Evolutionary conservation across 2,329 filamentous ascomycete genomes (phyloP).

Genomic region (Pseudovirgaria hyperparasitica): DNA sequence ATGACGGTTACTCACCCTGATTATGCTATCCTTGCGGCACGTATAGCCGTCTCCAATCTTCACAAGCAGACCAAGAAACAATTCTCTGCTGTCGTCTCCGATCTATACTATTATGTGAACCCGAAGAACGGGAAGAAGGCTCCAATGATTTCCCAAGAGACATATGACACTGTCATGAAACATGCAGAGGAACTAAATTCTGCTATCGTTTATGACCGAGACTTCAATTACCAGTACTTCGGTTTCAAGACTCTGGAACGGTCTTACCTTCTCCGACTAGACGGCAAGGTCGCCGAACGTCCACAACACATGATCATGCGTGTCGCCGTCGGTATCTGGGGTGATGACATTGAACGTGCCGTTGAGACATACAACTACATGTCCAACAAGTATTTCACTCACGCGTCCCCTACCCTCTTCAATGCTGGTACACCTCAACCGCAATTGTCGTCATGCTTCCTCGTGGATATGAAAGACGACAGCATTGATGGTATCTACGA

Average conservation of each 20-base stretch:
- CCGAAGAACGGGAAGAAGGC: slow-evolving; percentile 73
- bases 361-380: slow-evolving; percentile 98
- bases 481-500: slow-evolving; percentile 99
- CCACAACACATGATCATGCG: slow-evolving; percentile 99
- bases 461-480: slow-evolving; percentile 99
- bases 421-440: slow-evolving; percentile 91
- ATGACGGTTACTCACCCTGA: slow-evolving; percentile 99
- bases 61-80: slow-evolving; percentile 99
- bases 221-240: slow-evolving; percentile 99
- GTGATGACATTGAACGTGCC: slow-evolving; percentile 84
- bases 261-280: slow-evolving; percentile 89
- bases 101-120: slow-evolving; percentile 93
- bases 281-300: slow-evolving; percentile 92
- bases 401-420: slow-evolving; percentile 95
- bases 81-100: slow-evolving; percentile 87
- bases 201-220: slow-evolving; percentile 95
- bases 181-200: slow-evolving; percentile 97
- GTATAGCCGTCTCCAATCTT: slow-evolving; percentile 97
- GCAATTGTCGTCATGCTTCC: slow-evolving; percentile 95
- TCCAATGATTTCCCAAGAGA: slow-evolving; percentile 89
- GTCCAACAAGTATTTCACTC: slow-evolving; percentile 97
- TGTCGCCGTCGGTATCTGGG: slow-evolving; percentile 93
- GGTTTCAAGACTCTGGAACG: slow-evolving; percentile 98
- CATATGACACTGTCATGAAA: slow-evolving; percentile 87
- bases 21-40: slow-evolving; percentile 94